Evolutionary conservation across 352 stramenopile genomes (phyloP), one percentile per base, ranked within the genome.

Genomic region (Pythium utonaiense): DNA sequence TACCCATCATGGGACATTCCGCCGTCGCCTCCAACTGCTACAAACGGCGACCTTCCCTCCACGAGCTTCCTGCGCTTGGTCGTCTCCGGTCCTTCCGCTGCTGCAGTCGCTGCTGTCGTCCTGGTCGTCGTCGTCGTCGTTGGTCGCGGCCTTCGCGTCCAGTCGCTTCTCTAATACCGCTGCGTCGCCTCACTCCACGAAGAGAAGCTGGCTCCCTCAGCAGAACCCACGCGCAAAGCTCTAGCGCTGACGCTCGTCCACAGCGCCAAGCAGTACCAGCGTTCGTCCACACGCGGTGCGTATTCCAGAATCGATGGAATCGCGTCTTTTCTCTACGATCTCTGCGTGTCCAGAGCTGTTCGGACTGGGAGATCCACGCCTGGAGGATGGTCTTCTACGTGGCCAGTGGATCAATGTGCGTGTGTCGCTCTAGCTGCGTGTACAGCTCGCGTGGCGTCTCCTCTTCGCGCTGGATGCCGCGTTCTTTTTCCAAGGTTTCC

Each of bases 1-100:
- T 69, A 69, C 53, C 62, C 62, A 64, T 69, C 62, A 69, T 69
- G 62, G 62, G 62, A 69, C 62, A 69, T 69, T 59, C 62, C 62
- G 38, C 55, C 62, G 41, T 60, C 60, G 9, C n/a, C 51, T 27
- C 16, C 58, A 9, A 53, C 33, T 38, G 27, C 19, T 21, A 24
- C 59, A 48, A 59, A 44, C 52, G 42, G 41, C 10, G 59, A 16
- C 21, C 51, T 57, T 14, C 31, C 51, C 7, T 24, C 51, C 52
- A 33, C 38, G 24, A 69, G 48, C 36, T 60, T 69, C 25, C 62
- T 60, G 33, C 62, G 62, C 62, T 69, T 69, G 49, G 57, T 68
- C 47, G 61, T 41, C 45, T 68, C 61, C 40, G 47, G 61, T 59
- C 40, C 61, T 6, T 22, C 49, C 30, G 42, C 22, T 50, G 42